These are phyloP conservation scores for Cercospora sp. DNA, from an alignment of 2,329 filamentous ascomycete genomes.

Conservation along the genomic window DNA sequence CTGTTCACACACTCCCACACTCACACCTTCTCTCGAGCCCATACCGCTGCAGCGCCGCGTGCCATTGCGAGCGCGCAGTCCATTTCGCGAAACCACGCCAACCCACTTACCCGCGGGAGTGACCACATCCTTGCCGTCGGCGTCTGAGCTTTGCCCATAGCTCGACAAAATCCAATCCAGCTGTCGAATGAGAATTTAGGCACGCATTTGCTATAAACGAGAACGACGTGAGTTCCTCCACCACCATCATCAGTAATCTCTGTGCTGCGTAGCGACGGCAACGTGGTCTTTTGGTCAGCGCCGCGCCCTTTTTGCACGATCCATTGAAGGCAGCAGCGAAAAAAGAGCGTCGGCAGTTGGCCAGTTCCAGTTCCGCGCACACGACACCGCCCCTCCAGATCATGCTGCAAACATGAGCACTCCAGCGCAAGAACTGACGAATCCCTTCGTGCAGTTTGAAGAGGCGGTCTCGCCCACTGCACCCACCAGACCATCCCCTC, in stretches of 20 bases:
- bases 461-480: conserved; percentile 21
- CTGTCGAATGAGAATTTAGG: conserved; percentile 23
- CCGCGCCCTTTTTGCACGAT: background rate
- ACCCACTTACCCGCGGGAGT: conserved; percentile 6
- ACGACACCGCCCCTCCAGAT: background rate
- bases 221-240: conserved; percentile 23
- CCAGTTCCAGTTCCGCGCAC: background rate
- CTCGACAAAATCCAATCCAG: conserved; percentile 14
- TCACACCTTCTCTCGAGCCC: background rate
- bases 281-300: background rate
- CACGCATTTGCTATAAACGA: conserved; percentile 14
- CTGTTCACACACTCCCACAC: background rate
- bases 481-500: conserved; percentile 10
- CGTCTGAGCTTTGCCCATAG: conserved; percentile 15
- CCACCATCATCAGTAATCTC: background rate
- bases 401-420: conserved; percentile 25
- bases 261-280: conserved; percentile 1
- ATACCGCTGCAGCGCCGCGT: background rate
- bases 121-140: conserved; percentile 10
- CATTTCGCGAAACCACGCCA: background rate
- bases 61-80: background rate
- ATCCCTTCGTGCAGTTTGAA: conserved; percentile 24
- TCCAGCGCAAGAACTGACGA: conserved; percentile 30
- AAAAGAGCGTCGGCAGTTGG: background rate
- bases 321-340: background rate